A percentile compares a stretch with the other conserved stretches of the same genome.
These are phyloP conservation scores for Hypoxylon perforatum DNA, from an alignment of 495 filamentous ascomycete species.

Conservation along the genomic window DNA sequence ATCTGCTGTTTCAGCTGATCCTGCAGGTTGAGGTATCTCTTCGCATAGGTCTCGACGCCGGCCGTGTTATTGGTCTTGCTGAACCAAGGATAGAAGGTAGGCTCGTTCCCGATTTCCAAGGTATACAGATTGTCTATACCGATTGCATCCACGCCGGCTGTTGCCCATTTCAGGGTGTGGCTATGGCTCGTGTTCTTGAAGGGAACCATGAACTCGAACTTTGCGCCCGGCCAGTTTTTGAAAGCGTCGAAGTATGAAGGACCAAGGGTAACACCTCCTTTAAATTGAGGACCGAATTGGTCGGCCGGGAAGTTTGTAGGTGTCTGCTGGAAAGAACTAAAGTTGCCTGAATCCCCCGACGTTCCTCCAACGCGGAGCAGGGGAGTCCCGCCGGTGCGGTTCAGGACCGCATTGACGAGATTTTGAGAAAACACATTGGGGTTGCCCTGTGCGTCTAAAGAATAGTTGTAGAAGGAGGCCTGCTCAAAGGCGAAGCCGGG, in stretches of 20 bases:
- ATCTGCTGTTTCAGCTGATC: slow-evolving; percentile 8
- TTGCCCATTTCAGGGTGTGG: slow-evolving; percentile 15
- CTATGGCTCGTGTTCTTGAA: slow-evolving; percentile 7
- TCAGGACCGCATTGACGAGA: slow-evolving; percentile 12
- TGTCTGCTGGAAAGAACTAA: slow-evolving; percentile 10
- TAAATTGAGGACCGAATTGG: slow-evolving; percentile 2
- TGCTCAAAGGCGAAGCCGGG: slow-evolving; percentile 13
- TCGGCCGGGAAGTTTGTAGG: slow-evolving; percentile 27
- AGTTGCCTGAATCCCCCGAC: slow-evolving; percentile 16
- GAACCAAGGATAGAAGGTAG: slow-evolving; percentile 26
- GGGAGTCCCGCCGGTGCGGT: slow-evolving; percentile 21
- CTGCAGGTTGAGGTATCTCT: slow-evolving; percentile 22
- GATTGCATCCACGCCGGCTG: slow-evolving; percentile 4
- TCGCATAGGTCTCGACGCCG: slow-evolving; percentile 12
- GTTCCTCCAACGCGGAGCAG: slow-evolving; percentile 22
- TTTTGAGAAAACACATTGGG: slow-evolving; percentile 10
- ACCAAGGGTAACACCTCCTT: slow-evolving; percentile 5
- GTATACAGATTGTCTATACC: slow-evolving; percentile 13
- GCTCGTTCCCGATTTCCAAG: slow-evolving; percentile 28
- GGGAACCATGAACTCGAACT: slow-evolving; percentile 8
- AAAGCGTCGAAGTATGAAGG: slow-evolving; percentile 21
- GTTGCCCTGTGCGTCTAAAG: slow-evolving; percentile 11
- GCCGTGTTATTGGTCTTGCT: neutral
- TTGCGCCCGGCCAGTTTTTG: slow-evolving; percentile 10
- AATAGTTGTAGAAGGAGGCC: slow-evolving; percentile 11